A percentile compares a stretch with the other conserved stretches of the same genome.
These are phyloP conservation scores for Cercis canadensis DNA, from an alignment of 306 rosid genomes.

Conservation along the genomic window DNA sequence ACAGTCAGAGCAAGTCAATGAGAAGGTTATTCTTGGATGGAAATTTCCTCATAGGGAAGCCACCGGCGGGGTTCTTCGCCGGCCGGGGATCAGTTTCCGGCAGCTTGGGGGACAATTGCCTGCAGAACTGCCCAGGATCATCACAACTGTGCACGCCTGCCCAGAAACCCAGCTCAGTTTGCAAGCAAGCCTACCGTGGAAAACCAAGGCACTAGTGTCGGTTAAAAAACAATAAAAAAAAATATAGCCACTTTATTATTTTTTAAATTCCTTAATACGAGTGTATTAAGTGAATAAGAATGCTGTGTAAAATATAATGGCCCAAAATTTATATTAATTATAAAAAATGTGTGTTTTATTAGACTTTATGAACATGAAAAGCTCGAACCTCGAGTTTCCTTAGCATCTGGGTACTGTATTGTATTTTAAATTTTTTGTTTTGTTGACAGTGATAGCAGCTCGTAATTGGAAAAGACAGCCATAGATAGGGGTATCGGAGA, in stretches of 20 bases:
- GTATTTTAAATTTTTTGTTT: too few species aligned
- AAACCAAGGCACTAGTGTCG: slow-evolving; percentile 58
- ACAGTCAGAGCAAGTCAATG: slow-evolving; percentile 54
- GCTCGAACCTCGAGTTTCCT: too few species aligned
- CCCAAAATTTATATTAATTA: too few species aligned
- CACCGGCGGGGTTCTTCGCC: slow-evolving; percentile 64
- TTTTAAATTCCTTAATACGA: too few species aligned
- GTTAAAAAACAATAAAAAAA: slow-evolving; percentile 24
- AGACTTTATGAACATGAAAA: too few species aligned
- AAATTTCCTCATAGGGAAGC: slow-evolving; percentile 73
- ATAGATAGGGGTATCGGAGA: too few species aligned
- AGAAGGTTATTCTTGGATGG: slow-evolving; percentile 78
- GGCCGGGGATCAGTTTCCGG: slow-evolving; percentile 58
- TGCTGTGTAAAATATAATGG: too few species aligned
- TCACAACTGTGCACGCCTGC: slow-evolving; percentile 75
- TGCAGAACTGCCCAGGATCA: slow-evolving; percentile 67
- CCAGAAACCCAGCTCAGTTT: slow-evolving; percentile 73
- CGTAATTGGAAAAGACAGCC: too few species aligned
- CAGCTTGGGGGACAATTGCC: slow-evolving; percentile 89
- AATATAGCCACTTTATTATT: neutral
- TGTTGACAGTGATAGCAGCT: too few species aligned
- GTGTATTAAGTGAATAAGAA: neutral
- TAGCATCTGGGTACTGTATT: too few species aligned
- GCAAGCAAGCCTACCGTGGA: slow-evolving; percentile 68
- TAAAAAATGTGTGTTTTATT: too few species aligned